Conservation (phyloP, 768 basidiomycete species). For the Leucogyrophana mollusca region DNA sequence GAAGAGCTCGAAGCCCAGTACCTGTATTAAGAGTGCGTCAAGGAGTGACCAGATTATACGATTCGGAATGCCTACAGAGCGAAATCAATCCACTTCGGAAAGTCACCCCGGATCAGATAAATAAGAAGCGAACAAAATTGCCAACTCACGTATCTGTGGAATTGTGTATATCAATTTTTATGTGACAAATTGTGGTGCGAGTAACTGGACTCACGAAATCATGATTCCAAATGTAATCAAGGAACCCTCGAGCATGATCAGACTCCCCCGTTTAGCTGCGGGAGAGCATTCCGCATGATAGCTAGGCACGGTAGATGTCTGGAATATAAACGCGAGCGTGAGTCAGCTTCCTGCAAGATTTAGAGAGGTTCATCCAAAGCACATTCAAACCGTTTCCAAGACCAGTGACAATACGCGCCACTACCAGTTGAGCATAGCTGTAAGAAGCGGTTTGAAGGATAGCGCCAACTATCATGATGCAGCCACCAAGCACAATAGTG, state of each 20-base stretch:
- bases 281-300: conserved; percentile 70
- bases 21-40: conserved; percentile 23
- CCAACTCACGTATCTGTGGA: conserved; percentile 14
- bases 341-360: no score
- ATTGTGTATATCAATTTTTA: no score
- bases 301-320: conserved; percentile 65
- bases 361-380: no score
- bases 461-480: conserved; percentile 62
- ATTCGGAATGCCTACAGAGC: conserved; percentile 49
- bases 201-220: conserved; percentile 47
- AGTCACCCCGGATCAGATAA: no score
- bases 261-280: conserved; percentile 53
- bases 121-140: not conserved
- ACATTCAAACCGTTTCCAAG: conserved; percentile 69
- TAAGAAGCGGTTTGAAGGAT: conserved; percentile 58
- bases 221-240: conserved; percentile 64
- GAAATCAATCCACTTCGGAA: conserved; percentile 62
- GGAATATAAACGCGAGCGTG: no score
- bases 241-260: conserved; percentile 67
- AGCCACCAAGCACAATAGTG: conserved; percentile 56
- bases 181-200: no score
- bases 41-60: no score
- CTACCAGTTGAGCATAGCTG: conserved; percentile 59
- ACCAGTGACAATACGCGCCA: conserved; percentile 60
- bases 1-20: conserved; percentile 51